Percentiles rank a stretch among this genome's conserved stretches.
These are phyloP conservation scores for Seiridium unicorne DNA, from an alignment of 2,329 filamentous ascomycete species.

Conservation along the genomic window DNA sequence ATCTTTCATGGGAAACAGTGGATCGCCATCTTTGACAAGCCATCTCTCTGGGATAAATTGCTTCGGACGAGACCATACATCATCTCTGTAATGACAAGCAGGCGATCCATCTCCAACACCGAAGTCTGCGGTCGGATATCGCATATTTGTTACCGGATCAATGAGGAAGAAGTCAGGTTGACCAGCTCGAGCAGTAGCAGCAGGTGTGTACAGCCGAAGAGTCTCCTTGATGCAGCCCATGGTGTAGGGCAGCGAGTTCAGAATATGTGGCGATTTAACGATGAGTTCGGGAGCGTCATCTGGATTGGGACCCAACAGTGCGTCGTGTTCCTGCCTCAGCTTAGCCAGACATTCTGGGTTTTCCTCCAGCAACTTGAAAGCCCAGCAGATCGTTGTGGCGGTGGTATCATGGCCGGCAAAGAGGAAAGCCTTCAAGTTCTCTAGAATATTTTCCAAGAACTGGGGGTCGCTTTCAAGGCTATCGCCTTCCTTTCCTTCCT, in stretches of 20 bases:
- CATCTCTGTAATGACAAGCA: not conserved
- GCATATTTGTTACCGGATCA: not conserved
- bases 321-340: not conserved
- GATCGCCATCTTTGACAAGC: not conserved
- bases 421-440: slow-evolving; percentile 19
- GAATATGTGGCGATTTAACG: not conserved
- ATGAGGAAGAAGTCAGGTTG: not conserved
- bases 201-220: not conserved
- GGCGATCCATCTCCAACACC: not conserved
- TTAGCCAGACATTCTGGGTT: not conserved
- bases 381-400: slow-evolving; percentile 15
- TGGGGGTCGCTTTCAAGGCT: not conserved
- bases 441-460: slow-evolving; percentile 12
- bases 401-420: slow-evolving; percentile 27
- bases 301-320: not conserved
- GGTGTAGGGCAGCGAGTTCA: not conserved
- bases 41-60: slow-evolving; percentile 2
- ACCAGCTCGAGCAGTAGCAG: not conserved
- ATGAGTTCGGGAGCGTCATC: not conserved
- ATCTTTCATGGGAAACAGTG: not conserved
- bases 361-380: not conserved
- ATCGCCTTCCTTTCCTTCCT: not conserved
- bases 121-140: not conserved
- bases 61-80: not conserved
- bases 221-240: slow-evolving; percentile 3